Evolutionary conservation across 2,329 filamentous ascomycete species (phyloP).

Genomic region (Ceratocystis ficicola): DNA sequence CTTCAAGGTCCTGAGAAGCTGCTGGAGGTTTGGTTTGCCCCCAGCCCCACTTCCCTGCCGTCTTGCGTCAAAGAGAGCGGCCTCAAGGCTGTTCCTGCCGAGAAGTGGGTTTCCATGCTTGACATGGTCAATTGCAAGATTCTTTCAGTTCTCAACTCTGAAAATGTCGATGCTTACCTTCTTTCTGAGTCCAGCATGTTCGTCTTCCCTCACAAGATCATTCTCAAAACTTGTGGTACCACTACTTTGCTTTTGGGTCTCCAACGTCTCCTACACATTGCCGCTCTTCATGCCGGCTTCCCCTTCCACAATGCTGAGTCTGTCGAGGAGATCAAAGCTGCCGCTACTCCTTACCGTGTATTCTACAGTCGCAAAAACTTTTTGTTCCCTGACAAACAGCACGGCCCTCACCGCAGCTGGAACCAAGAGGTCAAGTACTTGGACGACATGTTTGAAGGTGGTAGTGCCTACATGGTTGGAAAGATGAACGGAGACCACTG

Average conservation of each 20-base stretch:
- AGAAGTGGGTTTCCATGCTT: conserved; percentile 91
- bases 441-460: conserved; percentile 80
- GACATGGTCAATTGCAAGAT: conserved; percentile 98
- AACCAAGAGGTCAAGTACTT: conserved; percentile 87
- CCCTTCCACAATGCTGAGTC: conserved; percentile 60
- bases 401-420: conserved; percentile 92
- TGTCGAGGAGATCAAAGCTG: conserved; percentile 54
- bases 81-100: conserved; percentile 70
- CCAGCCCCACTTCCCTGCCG: conserved; percentile 61
- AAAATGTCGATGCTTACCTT: conserved; percentile 90
- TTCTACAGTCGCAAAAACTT: conserved; percentile 99
- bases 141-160: conserved; percentile 82
- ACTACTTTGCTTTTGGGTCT: conserved; percentile 85
- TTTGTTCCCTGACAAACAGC: conserved; percentile 86
- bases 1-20: conserved; percentile 78
- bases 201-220: conserved; percentile 98
- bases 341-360: conserved; percentile 83
- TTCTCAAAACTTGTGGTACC: conserved; percentile 95
- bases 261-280: conserved; percentile 83
- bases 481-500: conserved; percentile 99
- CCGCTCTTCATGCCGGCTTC: conserved; percentile 78
- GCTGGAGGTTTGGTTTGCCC: conserved; percentile 94
- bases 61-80: conserved; percentile 59
- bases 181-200: conserved; percentile 99
- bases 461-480: conserved; percentile 97